Evolutionary conservation across 805 yeast species (phyloP), one percentile per base, ranked within the genome.

Genomic region (Candida yuanshanica): DNA sequence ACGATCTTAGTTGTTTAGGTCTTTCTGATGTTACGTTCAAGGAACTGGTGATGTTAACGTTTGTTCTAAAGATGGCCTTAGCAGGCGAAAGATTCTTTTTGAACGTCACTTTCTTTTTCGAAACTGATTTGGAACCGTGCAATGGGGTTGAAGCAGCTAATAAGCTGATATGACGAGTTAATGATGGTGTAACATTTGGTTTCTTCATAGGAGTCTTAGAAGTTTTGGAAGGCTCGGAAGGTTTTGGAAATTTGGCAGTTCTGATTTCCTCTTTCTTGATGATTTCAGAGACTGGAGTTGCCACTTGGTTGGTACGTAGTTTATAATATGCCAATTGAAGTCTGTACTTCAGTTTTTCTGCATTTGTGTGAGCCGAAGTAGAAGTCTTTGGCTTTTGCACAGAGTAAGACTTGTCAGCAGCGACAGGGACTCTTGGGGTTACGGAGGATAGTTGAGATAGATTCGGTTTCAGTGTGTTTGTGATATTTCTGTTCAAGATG

Each of bases 241-340:
- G 7, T 37, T 25, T 16, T n/a, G 37, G 11, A 20, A 12, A 11
- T 31, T 34, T 25, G 10, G 5, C 13, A 13, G 26, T 37, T 16
- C 34, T 10, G 8, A 26, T 13, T 17, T 46, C 41, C 7, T 41
- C 39, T 17, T 49, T 46, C 18, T 38, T 50, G 42, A 60, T 51
- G 35, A 69, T 54, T 16, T 58, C 55, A 20, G 45, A 36, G 14
- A 66, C 44, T 6, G 69, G 64, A 3, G 59, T 61, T 7, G 53
- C 50, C 1, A 62, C 59, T 52, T 75, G 79, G 47, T 73, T 67
- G 1, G 79, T 74, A 41, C 65, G 64, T 33, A 69, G 68, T 50
- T 75, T 76, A 55, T 68, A 75, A 49, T 72, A 72, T 2, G 81
- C 81, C 37, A 75, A 51, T 48, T 72, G 71, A 20, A 76, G 57